Evolutionary conservation across 2,329 filamentous ascomycete species (phyloP).

Genomic region (Trichoderma sp.): DNA sequence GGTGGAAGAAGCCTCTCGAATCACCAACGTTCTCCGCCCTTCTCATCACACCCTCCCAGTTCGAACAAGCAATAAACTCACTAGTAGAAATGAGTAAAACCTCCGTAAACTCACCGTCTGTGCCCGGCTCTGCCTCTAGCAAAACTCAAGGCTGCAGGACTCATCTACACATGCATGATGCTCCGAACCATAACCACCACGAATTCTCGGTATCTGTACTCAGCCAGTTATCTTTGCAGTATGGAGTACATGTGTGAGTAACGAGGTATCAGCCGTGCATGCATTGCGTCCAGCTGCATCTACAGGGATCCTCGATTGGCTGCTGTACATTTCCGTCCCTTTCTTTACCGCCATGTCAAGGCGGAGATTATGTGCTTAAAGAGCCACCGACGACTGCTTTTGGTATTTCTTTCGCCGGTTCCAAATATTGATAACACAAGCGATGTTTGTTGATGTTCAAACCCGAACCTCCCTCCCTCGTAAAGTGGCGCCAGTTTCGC

Average conservation of each 20-base stretch:
- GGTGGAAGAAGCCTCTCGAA: neutral
- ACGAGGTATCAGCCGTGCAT: conserved; percentile 5
- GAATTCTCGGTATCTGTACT: neutral
- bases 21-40: neutral
- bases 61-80: neutral
- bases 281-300: conserved; percentile 24
- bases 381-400: conserved; percentile 1
- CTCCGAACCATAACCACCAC: conserved; percentile 1
- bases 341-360: conserved; percentile 23
- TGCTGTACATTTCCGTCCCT: neutral
- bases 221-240: neutral
- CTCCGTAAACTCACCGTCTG: conserved; percentile 1
- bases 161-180: neutral
- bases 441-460: conserved; percentile 19
- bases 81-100: neutral
- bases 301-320: conserved; percentile 16
- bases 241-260: neutral
- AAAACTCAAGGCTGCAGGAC: conserved; percentile 12
- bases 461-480: neutral
- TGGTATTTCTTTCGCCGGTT: conserved; percentile 4
- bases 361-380: conserved; percentile 2
- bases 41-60: neutral
- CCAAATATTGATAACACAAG: conserved; percentile 5
- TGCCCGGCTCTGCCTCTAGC: neutral
- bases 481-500: neutral